Percentiles rank a stretch among this genome's conserved stretches.
These are phyloP conservation scores for Lupinus albus DNA, from an alignment of 306 rosid species.

Conservation along the genomic window DNA sequence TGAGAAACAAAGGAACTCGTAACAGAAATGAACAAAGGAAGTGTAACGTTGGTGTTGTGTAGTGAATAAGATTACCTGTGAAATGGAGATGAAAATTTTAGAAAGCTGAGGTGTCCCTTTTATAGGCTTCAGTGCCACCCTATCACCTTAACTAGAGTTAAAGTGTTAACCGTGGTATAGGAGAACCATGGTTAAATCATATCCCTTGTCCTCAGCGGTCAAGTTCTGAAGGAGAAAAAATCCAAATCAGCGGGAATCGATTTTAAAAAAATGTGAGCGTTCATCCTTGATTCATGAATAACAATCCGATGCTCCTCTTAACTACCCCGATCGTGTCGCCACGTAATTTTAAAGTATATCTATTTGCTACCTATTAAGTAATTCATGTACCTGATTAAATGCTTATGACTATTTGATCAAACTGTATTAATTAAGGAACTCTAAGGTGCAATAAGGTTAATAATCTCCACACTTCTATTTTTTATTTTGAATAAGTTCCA, in stretches of 20 bases:
- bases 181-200: constrained; percentile 51
- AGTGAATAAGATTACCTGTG: not conserved
- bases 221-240: constrained; percentile 25
- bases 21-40: constrained; percentile 29
- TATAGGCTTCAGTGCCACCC: constrained; percentile 47
- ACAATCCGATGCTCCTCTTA: constrained; percentile 10
- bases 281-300: not conserved
- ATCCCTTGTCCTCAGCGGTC: constrained; percentile 41
- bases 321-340: constrained; percentile 8
- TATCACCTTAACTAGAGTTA: constrained; percentile 42
- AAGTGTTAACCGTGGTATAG: constrained; percentile 14
- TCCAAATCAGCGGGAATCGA: constrained; percentile 27
- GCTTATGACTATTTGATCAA: no score
- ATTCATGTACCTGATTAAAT: no score
- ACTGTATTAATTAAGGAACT: no score
- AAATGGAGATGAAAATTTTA: constrained; percentile 37
- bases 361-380: no score
- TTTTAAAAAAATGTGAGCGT: not conserved
- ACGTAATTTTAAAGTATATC: not conserved
- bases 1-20: constrained; percentile 5
- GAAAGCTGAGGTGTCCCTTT: not conserved
- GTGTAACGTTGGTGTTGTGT: not conserved
- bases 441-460: no score
- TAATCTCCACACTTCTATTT: no score
- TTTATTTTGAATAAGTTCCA: no score